Base-by-base conservation (phyloP, 192 early-diverging fungal genomes). In the Coemansia sp. region DNA sequence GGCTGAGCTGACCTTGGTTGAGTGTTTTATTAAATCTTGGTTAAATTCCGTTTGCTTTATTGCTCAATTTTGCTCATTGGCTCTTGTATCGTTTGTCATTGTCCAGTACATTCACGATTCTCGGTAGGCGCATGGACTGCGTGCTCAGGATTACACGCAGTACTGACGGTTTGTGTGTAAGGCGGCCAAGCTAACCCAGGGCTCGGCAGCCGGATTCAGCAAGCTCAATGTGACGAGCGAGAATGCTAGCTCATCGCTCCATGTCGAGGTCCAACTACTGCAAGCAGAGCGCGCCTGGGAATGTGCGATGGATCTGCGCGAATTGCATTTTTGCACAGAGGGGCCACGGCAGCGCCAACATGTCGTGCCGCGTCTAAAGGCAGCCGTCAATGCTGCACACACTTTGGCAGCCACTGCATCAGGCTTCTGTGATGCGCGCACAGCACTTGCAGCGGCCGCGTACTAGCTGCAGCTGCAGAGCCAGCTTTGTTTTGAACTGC, bases 241-340 rank as follows among this genome's bases (percentile, higher is more conserved):
- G 7, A 48, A 40, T 12, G 77, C 65, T 46, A 44, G 25, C 23
- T 44, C n/a, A 38, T 34, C 65, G 40, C 65, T 38, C 53, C 77
- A 80, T 28, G 38, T 80, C 2, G 77, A 80, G 25, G 54, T 75
- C 19, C 65, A 74, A 34, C 48, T 80, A 14, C 66, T 80, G 3
- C 68, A 75, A 49, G 65, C 72, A 4, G 77, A 80, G 69, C 71
- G 77, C 15, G 72, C 77, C 4, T 80, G 77, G 77, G 77, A 72
- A 1, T 74, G 59, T 40, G 71, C 77, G 14, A 80, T 80, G 77
- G 68, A 80, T 28, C 68, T 80, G 3, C 71, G 72, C 58, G 77
- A 80, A 65, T 68, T 65, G 58, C 64, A 71, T 55, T 56, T 68
- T 34, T 59, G 72, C 55, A 80, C 77, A 9, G 77, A 80, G 50